Percentiles rank a stretch among this genome's conserved stretches.
These are phyloP conservation scores for Rhizopogon vulgaris DNA, from an alignment of 768 basidiomycete species.

Conservation along the genomic window DNA sequence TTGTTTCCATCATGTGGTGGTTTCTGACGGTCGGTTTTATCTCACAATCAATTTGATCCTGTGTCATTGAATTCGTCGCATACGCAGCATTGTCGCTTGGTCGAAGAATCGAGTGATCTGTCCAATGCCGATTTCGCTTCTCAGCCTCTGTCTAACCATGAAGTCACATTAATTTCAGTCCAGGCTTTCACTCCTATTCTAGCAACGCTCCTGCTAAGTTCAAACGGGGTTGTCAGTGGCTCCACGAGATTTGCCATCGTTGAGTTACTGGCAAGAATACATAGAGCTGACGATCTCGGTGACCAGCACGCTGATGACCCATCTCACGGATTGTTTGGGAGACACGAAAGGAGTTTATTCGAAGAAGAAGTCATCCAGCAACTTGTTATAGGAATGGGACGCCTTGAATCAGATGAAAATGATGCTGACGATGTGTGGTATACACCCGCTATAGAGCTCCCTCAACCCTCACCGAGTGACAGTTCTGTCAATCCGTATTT, in stretches of 20 bases:
- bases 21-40: conserved; percentile 61
- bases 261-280: conserved; percentile 66
- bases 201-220: conserved; percentile 79
- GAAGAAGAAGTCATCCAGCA: conserved; percentile 79
- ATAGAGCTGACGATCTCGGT: conserved; percentile 47
- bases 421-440: conserved; percentile 28
- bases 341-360: conserved; percentile 55
- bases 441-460: conserved; percentile 24
- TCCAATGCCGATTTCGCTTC: conserved; percentile 7
- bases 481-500: conserved; percentile 46
- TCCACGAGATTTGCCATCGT: conserved; percentile 73
- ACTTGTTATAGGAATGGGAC: conserved; percentile 86
- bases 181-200: conserved; percentile 90
- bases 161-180: conserved; percentile 53
- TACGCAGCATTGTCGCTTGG: conserved; percentile 59
- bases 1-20: conserved; percentile 88
- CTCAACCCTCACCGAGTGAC: conserved; percentile 7
- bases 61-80: conserved; percentile 2
- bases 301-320: conserved; percentile 26
- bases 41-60: not conserved
- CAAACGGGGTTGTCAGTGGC: conserved; percentile 67
- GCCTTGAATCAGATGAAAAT: conserved; percentile 47
- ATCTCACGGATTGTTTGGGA: conserved; percentile 43
- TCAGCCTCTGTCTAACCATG: conserved; percentile 10
- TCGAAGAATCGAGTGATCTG: conserved; percentile 35